Conservation (phyloP, 176 grass and related monocot genomes). For the Carex kokanica region DNA sequence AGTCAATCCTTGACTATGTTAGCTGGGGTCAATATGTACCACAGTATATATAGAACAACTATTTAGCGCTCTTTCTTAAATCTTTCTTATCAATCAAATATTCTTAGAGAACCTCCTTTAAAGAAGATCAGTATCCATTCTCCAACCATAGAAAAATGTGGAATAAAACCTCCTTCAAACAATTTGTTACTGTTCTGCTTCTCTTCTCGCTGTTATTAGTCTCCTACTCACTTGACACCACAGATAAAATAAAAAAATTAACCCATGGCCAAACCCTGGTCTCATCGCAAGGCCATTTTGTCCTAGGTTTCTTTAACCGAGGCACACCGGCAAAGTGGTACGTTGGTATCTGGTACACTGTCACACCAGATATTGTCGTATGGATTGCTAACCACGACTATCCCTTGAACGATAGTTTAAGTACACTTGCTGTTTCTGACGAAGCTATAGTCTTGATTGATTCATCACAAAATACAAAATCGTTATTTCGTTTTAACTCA, state of each 20-base stretch:
- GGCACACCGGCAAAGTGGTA: constrained; percentile 27
- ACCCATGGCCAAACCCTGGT: constrained; percentile 29
- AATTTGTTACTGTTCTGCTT: not conserved
- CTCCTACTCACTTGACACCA: not conserved
- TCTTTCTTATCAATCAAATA: not conserved
- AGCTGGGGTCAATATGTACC: not conserved
- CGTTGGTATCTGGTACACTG: constrained; percentile 55
- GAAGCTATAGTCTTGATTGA: not conserved
- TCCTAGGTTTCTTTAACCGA: constrained; percentile 45
- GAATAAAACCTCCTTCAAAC: not conserved
- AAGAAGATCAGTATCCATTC: not conserved
- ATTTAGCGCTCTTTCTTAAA: not conserved
- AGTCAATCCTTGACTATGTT: not conserved
- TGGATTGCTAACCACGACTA: constrained; percentile 60
- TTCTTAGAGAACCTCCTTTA: not conserved
- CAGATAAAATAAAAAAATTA: not conserved
- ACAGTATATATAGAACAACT: not conserved
- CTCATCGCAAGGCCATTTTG: constrained; percentile 39
- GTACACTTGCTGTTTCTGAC: not conserved
- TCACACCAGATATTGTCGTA: constrained; percentile 33
- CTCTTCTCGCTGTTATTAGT: not conserved
- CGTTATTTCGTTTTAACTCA: not conserved
- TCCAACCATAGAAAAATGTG: not conserved
- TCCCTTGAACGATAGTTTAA: constrained; percentile 33
- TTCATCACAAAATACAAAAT: not conserved